Evolutionary conservation across 176 grass and related monocot genomes (phyloP).

Genomic region (Eragrostis nindensis): DNA sequence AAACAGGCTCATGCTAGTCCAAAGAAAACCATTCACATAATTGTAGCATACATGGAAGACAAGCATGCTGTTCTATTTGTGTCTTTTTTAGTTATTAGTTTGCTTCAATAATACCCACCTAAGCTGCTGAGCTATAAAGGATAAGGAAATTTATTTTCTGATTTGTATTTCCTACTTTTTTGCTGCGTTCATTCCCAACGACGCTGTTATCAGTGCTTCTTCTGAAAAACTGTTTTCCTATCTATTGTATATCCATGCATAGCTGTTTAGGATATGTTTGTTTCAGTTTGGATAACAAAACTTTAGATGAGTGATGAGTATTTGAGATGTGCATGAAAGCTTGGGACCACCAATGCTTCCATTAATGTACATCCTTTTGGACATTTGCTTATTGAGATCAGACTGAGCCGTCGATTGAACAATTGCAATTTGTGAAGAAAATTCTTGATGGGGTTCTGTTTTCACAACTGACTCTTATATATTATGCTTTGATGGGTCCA

Average conservation of each 20-base stretch:
- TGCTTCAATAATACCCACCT: conserved; percentile 27
- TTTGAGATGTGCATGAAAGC: neutral
- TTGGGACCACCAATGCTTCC: neutral
- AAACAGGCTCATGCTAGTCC: too few species aligned
- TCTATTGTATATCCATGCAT: conserved; percentile 18
- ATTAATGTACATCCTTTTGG: neutral
- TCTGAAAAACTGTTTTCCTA: neutral
- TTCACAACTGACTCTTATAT: neutral
- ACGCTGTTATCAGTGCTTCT: too few species aligned
- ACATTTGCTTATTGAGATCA: conserved; percentile 16
- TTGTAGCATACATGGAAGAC: neutral
- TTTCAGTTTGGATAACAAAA: neutral
- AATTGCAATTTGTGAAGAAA: neutral
- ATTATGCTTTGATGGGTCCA: conserved; percentile 22
- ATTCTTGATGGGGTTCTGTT: neutral
- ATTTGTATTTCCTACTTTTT: neutral
- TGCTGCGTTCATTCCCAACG: neutral
- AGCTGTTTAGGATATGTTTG: conserved; percentile 7
- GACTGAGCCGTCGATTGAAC: neutral
- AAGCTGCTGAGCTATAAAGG: neutral
- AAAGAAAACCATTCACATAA: neutral
- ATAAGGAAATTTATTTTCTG: neutral
- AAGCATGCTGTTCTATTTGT: neutral
- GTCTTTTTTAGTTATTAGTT: neutral
- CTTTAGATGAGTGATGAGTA: neutral